Base-by-base conservation (phyloP, 2,329 filamentous ascomycete genomes). In the Cladobotryum protrusum region DNA sequence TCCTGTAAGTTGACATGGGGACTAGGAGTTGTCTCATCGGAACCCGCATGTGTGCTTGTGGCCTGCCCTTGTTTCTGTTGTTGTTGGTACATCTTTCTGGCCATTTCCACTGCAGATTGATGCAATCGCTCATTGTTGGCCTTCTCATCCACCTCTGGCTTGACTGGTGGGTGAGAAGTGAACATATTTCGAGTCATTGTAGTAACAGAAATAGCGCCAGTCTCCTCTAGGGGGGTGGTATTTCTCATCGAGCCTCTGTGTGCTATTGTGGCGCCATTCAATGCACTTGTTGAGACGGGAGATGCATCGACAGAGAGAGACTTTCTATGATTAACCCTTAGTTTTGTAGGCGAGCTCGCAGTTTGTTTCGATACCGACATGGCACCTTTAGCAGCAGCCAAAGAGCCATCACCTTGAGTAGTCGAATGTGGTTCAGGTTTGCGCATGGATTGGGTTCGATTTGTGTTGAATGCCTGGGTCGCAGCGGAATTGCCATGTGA, bases 31-130 rank as follows among this genome's bases (percentile, higher is more conserved):
- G 64, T 56, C 53, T 69, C 60, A 12, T 53, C 45, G 9, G 63
- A 61, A 7, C 62, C 63, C 13, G 58, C 64, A 11, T 74, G 65
- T 1, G 61, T 61, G 47, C 72, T 71, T 55, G 70, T 73, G 29
- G 72, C 68, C 53, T 75, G 72, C 6, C 82, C 78, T 1, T 78
- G 72, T 53, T 77, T 79, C 54, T 88, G 81, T 57, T 89, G 84
- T 33, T 81, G 73, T 11, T 74, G 79, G 63, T 90, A 96, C 83
- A 96, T 92, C 58, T 86, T 82, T 67, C 85, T 87, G 6, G 91
- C 90, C 89, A 96, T 95, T 11, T 87, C 88, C 3, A 96, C 74
- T 2, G 91, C 89, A 17, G 89, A 92, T 29, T 89, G 88, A 55
- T 85, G 86, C 3, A 95, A 72, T 4, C 83, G 82, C 57, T 89